phyloP scores from a whole-genome alignment of 352 stramenopile species.

The Pythium oligandrum region DNA sequence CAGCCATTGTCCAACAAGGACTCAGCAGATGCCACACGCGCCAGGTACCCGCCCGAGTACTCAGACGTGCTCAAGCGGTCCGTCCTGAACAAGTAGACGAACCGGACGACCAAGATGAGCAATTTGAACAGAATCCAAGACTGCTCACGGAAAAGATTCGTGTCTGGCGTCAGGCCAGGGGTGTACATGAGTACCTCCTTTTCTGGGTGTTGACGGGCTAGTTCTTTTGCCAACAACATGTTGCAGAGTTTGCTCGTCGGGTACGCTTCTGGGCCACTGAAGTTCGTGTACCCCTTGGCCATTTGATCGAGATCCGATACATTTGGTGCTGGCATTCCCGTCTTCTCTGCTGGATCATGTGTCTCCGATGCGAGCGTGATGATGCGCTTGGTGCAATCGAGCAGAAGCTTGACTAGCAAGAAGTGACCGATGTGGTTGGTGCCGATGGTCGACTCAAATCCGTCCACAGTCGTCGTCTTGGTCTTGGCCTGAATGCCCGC shows the following conservation, averaged over 20 bases:
- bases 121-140: neutral
- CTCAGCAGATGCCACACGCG: neutral
- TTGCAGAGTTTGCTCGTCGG: neutral
- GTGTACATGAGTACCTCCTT: neutral
- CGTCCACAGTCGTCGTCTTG: conserved; percentile 22
- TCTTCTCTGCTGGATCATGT: neutral
- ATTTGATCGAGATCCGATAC: neutral
- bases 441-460: conserved; percentile 33
- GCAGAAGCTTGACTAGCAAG: conserved; percentile 23
- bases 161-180: neutral
- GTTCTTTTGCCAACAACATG: neutral
- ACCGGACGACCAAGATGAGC: neutral
- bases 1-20: neutral
- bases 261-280: neutral
- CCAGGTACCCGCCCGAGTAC: neutral
- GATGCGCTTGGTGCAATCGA: conserved; percentile 11
- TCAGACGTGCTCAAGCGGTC: neutral
- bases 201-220: neutral
- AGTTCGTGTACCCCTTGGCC: neutral
- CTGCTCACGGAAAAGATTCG: neutral
- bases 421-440: conserved; percentile 43
- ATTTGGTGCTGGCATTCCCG: neutral
- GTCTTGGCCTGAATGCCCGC: conserved; percentile 21
- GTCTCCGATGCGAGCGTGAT: neutral
- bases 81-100: neutral